Base-by-base conservation (phyloP, 2,329 filamentous ascomycete species). In the Exserohilum turcica region DNA sequence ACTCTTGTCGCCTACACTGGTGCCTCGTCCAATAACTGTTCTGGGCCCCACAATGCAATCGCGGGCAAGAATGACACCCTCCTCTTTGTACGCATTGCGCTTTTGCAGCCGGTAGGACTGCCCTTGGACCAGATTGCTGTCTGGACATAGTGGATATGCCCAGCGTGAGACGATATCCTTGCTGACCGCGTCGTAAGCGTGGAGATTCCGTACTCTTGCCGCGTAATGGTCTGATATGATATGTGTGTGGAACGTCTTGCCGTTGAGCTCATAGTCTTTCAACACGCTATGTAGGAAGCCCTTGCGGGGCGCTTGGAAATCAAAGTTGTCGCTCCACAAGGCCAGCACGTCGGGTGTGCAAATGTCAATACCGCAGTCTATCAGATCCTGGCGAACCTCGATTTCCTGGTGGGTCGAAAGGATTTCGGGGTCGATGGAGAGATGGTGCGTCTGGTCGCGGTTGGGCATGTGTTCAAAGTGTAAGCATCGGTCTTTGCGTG, bases 251-350 rank as follows among this genome's bases (percentile, higher is more conserved):
- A 99, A 91, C n/a, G 91, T 92, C 78, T 97, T 96, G 54, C 92
- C 92, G 73, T 97, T 97, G 51, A 97, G 80, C 72, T 99, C 94
- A 79, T 91, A 96, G 73, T 99, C 94, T 77, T 97, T 97, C 48
- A 99, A 79, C 1, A 97, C 92, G 54, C 92, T 92, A 71, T 92
- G 90, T 31, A 99, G 77, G 66, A 96, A 97, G 67, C 96, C 91
- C 66, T 88, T 88, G 48, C 92, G 85, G 1, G 93, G 91, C 6
- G 92, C 83, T 72, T 97, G 92, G 74, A 96, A 97, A 74, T 99
- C 93, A 67, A 97, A 99, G 70, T 92, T 96, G 76, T 99, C 94
- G 7, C 92, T 94, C 91, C 94, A 99, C 52, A 97, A 78, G 6
- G 92, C 92, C 37, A 97, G 83, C 7, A 97, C 92, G 70, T 97